Percentiles rank a stretch among this genome's conserved stretches.
Conservation (phyloP, 2,329 filamentous ascomycete species). For the Amylocarpus encephaloides region DNA sequence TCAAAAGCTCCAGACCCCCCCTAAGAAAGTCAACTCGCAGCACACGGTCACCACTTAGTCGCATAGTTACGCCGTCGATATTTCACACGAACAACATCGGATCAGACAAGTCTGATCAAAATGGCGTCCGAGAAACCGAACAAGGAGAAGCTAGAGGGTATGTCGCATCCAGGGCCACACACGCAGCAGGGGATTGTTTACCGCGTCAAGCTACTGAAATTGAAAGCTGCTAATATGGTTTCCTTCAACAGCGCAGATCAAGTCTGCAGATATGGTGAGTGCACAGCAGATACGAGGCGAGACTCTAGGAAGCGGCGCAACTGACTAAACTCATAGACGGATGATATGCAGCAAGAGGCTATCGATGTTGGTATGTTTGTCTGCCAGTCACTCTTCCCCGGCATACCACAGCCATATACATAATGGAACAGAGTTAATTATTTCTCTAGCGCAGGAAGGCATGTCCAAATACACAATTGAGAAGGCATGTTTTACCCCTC, state of each 20-base stretch:
- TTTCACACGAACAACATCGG: neutral
- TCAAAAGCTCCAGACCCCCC: too few relatives aligned
- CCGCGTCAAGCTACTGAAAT: neutral
- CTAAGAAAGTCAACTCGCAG: too few relatives aligned
- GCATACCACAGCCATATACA: neutral
- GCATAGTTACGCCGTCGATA: too few relatives aligned
- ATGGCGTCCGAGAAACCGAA: constrained; percentile 27
- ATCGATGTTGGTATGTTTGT: constrained; percentile 81
- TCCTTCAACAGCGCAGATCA: constrained; percentile 70
- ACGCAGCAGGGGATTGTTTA: neutral
- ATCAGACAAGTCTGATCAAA: too few relatives aligned
- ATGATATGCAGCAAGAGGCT: constrained; percentile 94
- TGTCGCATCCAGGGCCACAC: constrained; percentile 3
- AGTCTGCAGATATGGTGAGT: constrained; percentile 95
- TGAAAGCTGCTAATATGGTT: constrained; percentile 11
- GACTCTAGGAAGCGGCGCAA: neutral
- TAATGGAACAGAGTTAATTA: constrained; percentile 24
- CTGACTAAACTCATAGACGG: constrained; percentile 54
- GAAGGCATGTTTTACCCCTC: constrained; percentile 44
- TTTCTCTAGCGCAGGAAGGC: constrained; percentile 55
- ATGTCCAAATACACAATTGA: constrained; percentile 68
- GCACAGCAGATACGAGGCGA: neutral
- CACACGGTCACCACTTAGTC: too few relatives aligned
- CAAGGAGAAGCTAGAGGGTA: constrained; percentile 32
- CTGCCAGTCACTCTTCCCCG: neutral